phyloP scores from a whole-genome alignment of 2,329 filamentous ascomycete species.

The Catunica adiposa region DNA sequence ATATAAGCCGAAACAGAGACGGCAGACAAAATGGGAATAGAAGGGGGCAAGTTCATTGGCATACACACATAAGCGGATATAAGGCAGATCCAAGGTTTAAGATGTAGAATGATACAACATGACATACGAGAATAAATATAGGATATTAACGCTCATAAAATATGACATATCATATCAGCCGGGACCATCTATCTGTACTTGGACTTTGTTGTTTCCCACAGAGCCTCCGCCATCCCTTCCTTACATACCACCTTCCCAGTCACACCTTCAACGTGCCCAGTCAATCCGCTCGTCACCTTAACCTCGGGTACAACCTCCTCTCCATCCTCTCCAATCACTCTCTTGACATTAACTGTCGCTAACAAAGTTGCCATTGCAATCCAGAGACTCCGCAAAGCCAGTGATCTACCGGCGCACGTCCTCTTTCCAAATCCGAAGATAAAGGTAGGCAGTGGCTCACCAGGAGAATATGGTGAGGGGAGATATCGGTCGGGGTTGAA shows the following conservation, averaged over 20 bases:
- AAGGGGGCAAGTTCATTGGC: no score
- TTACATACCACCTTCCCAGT: background rate
- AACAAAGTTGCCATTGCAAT: conserved; percentile 26
- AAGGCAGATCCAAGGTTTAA: no score
- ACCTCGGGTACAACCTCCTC: conserved; percentile 21
- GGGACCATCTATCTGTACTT: no score
- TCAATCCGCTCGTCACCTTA: conserved; percentile 18
- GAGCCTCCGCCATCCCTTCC: background rate
- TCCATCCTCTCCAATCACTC: conserved; percentile 20
- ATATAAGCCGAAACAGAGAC: no score
- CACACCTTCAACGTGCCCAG: conserved; percentile 15
- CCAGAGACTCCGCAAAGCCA: conserved; percentile 31
- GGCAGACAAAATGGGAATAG: no score
- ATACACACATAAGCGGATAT: no score
- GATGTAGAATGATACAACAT: no score
- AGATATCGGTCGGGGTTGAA: conserved; percentile 32
- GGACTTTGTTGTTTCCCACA: no score
- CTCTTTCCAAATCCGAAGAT: conserved; percentile 37
- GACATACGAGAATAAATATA: no score
- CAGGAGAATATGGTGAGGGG: conserved; percentile 15
- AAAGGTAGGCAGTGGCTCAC: conserved; percentile 30
- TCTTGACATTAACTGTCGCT: conserved; percentile 19
- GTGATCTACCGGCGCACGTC: conserved; percentile 32
- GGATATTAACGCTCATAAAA: no score
- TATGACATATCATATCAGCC: no score